A percentile compares a stretch with the other conserved stretches of the same genome.
Evolutionary conservation across 805 yeast genomes (phyloP).

Genomic region (Candida palmyrensis): DNA sequence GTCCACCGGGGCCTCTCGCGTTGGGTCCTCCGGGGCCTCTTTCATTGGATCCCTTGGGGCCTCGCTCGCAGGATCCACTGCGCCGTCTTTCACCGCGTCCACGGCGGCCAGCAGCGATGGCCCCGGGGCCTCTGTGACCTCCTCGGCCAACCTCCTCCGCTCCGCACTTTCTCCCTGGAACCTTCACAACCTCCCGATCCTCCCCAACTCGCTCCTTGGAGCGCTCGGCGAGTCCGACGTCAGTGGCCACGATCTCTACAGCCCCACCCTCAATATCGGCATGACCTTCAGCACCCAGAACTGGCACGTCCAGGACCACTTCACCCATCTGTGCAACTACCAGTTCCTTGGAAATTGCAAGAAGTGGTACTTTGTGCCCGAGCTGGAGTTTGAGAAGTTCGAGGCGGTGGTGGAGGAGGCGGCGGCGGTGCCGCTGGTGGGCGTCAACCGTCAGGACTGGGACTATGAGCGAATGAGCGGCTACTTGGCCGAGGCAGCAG

Average conservation of each 20-base stretch:
- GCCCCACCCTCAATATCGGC: slow-evolving; percentile 44
- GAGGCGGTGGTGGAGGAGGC: slow-evolving; percentile 34
- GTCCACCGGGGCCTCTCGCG: not conserved
- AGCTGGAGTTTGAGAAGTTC: slow-evolving; percentile 46
- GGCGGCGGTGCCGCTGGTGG: no score
- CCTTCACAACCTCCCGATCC: slow-evolving; percentile 47
- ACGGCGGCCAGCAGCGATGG: slow-evolving; percentile 4
- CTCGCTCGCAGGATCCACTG: slow-evolving; percentile 1
- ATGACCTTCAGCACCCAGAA: slow-evolving; percentile 50
- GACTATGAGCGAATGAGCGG: slow-evolving; percentile 13
- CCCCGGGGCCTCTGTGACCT: not conserved
- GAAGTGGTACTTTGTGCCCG: slow-evolving; percentile 62
- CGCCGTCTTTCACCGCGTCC: not conserved
- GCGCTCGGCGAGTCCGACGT: slow-evolving; percentile 36
- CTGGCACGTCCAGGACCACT: slow-evolving; percentile 62
- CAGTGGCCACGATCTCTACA: slow-evolving; percentile 38
- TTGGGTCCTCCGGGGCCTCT: slow-evolving; percentile 1
- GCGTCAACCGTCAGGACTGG: slow-evolving; percentile 15
- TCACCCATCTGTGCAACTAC: slow-evolving; percentile 48
- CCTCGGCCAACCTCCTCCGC: slow-evolving; percentile 8
- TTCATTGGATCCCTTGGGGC: not conserved
- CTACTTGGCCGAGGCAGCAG: slow-evolving; percentile 12
- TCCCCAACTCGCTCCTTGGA: slow-evolving; percentile 45
- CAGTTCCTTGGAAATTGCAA: slow-evolving; percentile 52
- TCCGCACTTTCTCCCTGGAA: slow-evolving; percentile 49